These are phyloP conservation scores for Peltaster fructicola DNA, from an alignment of 2,329 filamentous ascomycete species.

Conservation along the genomic window DNA sequence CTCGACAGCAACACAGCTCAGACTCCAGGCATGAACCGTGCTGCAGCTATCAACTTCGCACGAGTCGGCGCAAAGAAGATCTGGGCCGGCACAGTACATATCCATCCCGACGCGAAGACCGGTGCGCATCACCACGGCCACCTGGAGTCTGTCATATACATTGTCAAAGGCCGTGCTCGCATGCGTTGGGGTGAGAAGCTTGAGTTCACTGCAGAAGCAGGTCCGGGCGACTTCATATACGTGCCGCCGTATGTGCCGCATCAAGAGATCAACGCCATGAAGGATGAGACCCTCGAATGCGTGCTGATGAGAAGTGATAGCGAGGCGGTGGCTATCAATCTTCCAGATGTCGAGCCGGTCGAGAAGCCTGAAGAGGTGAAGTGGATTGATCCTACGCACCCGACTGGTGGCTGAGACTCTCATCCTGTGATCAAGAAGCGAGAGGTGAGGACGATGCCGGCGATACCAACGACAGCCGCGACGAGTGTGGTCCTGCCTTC, in stretches of 20 bases:
- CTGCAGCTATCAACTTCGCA: conserved; percentile 28
- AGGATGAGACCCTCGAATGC: conserved; percentile 26
- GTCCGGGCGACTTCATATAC: conserved; percentile 30
- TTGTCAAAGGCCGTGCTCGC: conserved; percentile 26
- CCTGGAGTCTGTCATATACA: conserved; percentile 29
- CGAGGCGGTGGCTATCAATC: conserved; percentile 28
- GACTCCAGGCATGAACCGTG: conserved; percentile 27
- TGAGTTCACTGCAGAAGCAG: conserved; percentile 28
- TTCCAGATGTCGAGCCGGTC: conserved; percentile 26
- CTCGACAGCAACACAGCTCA: conserved; percentile 26
- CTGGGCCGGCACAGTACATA: conserved; percentile 29
- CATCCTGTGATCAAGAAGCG: too few species aligned
- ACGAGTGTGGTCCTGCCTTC: conserved; percentile 25
- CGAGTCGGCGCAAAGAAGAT: conserved; percentile 27
- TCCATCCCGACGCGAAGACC: conserved; percentile 28
- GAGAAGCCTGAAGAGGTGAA: conserved; percentile 27
- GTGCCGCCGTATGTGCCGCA: conserved; percentile 29
- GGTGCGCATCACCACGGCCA: conserved; percentile 29
- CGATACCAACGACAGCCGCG: conserved; percentile 15
- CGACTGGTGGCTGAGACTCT: conserved; percentile 1
- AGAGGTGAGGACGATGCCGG: too few species aligned
- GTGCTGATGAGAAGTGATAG: conserved; percentile 26
- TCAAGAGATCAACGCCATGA: conserved; percentile 29
- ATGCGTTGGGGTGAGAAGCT: conserved; percentile 30
- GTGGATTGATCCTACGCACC: conserved; percentile 29